Evolutionary conservation across 495 filamentous ascomycete species (phyloP), one percentile per base, ranked within the genome.

Genomic region (Saxispiralis lemnorum): DNA sequence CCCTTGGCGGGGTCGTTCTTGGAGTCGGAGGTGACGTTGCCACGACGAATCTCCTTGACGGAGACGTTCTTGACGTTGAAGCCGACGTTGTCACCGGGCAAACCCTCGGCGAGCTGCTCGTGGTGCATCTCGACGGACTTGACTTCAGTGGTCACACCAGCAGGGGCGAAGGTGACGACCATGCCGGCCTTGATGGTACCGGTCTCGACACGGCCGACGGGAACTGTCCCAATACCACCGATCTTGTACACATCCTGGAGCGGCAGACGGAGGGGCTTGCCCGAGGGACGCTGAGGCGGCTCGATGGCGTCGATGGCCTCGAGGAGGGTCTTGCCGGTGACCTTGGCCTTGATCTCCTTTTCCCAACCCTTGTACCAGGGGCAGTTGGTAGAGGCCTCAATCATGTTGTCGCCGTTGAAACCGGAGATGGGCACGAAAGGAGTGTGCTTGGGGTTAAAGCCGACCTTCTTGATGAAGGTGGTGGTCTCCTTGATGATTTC

Each of bases 1-100:
- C 72, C 89, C 60, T 71, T 69, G 56, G 89, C 83, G 56, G 89
- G 89, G 76, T 97, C 92, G 75, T 89, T 93, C 85, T 97, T 97
- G 75, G 84, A 85, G 79, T 97, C 89, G 78, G 83, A 83, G 61
- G 84, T 83, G 62, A 97, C 92, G 76, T 96, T 97, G 66, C 89
- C 89, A 88, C 89, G 89, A 69, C 89, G 89, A 63, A 97, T 93
- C 66, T 97, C 89, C 83, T 97, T 97, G 71, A 97, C 92, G 64
- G 89, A 96, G 59, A 97, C 89, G 89, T 97, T 97, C 88, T 95
- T 94, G 71, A 97, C 92, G 81, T 97, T 97, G 86, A 97, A 97
- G 58, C 89, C 89, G 63, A 97, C 89, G 72, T 97, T 97, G 79
- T 97, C 89, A 72, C 89, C 89, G 55, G 89, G 92, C 52, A 84